Evolutionary conservation across 2,329 filamentous ascomycete species (phyloP).

Genomic region (Dactylellina leptospora): DNA sequence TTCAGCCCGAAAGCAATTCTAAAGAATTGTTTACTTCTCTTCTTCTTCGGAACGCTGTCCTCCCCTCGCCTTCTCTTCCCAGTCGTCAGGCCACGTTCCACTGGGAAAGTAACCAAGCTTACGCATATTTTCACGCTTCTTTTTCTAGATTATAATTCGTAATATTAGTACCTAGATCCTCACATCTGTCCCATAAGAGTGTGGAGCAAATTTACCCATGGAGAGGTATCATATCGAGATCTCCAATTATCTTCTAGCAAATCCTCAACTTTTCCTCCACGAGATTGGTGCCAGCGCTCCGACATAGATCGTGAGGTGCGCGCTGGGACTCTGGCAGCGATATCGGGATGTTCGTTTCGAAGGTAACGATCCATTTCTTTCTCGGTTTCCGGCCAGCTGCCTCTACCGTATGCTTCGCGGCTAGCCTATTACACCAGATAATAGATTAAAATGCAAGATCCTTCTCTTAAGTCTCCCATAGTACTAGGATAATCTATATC

Average conservation of each 20-base stretch:
- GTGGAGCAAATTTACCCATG: not conserved
- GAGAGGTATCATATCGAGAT: no score
- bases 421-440: no score
- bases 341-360: not conserved
- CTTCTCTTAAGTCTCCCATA: no score
- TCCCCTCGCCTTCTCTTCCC: not conserved
- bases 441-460: no score
- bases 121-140: not conserved
- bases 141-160: not conserved
- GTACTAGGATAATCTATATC: not conserved
- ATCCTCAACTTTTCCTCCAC: no score
- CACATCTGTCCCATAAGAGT: not conserved
- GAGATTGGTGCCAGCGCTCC: slow-evolving; percentile 4
- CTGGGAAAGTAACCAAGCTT: not conserved
- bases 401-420: not conserved
- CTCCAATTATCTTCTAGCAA: not conserved
- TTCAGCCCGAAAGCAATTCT: no score
- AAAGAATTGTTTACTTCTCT: no score
- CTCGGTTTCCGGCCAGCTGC: not conserved
- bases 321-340: not conserved
- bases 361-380: not conserved
- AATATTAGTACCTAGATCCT: not conserved
- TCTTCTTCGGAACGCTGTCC: not conserved
- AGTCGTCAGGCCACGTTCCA: not conserved
- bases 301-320: not conserved